These are phyloP conservation scores for Gossypium arboreum DNA, from an alignment of 345 rosid species.

Conservation along the genomic window DNA sequence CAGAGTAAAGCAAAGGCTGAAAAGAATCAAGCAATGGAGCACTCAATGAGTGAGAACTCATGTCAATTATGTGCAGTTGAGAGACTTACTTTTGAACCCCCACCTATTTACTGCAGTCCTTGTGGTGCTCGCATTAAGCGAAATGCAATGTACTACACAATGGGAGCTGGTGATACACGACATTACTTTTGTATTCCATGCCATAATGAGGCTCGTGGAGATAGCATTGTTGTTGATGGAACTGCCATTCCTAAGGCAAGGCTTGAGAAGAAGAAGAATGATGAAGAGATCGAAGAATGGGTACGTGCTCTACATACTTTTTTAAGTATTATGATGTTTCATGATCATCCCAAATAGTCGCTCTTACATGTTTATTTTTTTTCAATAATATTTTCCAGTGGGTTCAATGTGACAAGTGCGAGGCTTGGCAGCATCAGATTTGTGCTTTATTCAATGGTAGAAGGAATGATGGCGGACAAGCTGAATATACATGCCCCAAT, in stretches of 20 bases:
- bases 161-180: slow-evolving; percentile 88
- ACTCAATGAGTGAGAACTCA: slow-evolving; percentile 91
- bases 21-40: slow-evolving; percentile 97
- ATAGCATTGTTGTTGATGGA: slow-evolving; percentile 70
- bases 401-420: slow-evolving; percentile 99
- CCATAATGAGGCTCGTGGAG: slow-evolving; percentile 96
- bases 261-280: slow-evolving; percentile 97
- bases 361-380: slow-evolving; percentile 12
- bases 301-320: slow-evolving; percentile 30
- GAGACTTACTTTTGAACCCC: slow-evolving; percentile 97
- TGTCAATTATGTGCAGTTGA: slow-evolving; percentile 99
- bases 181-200: slow-evolving; percentile 93
- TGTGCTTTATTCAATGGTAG: slow-evolving; percentile 97
- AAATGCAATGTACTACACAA: slow-evolving; percentile 91
- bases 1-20: slow-evolving; percentile 98
- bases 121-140: slow-evolving; percentile 98
- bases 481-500: slow-evolving; percentile 98
- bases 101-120: slow-evolving; percentile 88
- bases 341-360: slow-evolving; percentile 15
- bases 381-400: slow-evolving; percentile 57
- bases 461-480: slow-evolving; percentile 99
- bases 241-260: slow-evolving; percentile 53
- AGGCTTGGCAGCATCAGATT: slow-evolving; percentile 99
- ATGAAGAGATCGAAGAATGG: slow-evolving; percentile 99
- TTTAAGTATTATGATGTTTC: slow-evolving; percentile 12